phyloP scores from a whole-genome alignment of 148 eudicot genomes.

The Hydrangea macrophylla region DNA sequence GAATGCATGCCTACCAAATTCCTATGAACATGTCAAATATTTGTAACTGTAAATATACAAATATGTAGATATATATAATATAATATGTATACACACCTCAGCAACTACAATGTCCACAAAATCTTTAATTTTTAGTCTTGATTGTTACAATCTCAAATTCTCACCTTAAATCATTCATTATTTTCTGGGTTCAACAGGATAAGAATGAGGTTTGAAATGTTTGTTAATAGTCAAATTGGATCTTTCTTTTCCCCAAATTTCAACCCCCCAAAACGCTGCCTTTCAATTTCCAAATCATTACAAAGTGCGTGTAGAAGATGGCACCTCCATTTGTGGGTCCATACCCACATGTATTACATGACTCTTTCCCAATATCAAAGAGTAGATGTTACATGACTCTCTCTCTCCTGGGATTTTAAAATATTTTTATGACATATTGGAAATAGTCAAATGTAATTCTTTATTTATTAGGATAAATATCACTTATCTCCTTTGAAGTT shows the following conservation, averaged over 20 bases:
- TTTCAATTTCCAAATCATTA: constrained; percentile 9
- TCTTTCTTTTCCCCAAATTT: constrained; percentile 8
- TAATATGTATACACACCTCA: neutral
- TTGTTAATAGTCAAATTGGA: constrained; percentile 6
- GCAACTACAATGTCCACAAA: neutral
- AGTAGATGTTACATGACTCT: too few species aligned
- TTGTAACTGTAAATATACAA: too few species aligned
- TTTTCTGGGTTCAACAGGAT: neutral
- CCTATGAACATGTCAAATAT: neutral
- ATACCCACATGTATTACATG: neutral
- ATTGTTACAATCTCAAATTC: neutral
- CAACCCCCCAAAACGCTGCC: constrained; percentile 12
- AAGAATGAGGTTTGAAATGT: constrained; percentile 5
- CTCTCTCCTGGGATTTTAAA: too few species aligned
- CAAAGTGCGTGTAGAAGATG: constrained; percentile 11
- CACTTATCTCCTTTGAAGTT: too few species aligned
- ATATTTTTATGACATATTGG: too few species aligned
- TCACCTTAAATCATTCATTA: neutral
- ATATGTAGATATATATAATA: too few species aligned
- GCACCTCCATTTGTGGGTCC: constrained; percentile 3
- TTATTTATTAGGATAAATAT: too few species aligned
- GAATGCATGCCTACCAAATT: neutral
- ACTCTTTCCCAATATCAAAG: neutral
- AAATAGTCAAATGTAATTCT: too few species aligned
- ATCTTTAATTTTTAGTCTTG: too few species aligned